Evolutionary conservation across 495 filamentous ascomycete species (phyloP).

Genomic region (Xeromyces bisporus): DNA sequence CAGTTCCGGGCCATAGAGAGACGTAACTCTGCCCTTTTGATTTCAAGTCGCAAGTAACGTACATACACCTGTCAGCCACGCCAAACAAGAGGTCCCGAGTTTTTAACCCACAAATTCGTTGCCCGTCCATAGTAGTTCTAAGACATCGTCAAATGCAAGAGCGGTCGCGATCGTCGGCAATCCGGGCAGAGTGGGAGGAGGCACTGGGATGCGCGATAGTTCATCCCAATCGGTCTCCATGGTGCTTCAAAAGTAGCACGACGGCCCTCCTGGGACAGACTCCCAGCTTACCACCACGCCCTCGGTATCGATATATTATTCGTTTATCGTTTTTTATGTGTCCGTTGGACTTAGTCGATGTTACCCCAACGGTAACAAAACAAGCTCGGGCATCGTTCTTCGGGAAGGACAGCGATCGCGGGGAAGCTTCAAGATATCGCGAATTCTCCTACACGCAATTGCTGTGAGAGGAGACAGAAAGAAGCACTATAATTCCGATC

Average conservation of each 20-base stretch:
- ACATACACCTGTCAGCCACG: no score
- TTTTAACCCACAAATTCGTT: constrained; percentile 74
- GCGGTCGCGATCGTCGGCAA: constrained; percentile 50
- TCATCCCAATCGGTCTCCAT: constrained; percentile 40
- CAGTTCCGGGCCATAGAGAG: constrained; percentile 69
- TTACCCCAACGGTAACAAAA: constrained; percentile 17
- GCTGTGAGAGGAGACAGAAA: no score
- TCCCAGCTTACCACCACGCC: constrained; percentile 1
- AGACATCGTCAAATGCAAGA: constrained; percentile 68
- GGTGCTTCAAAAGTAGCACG: no score
- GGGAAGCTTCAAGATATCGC: constrained; percentile 17
- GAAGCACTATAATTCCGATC: no score
- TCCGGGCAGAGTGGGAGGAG: constrained; percentile 44
- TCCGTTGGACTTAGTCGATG: constrained; percentile 6
- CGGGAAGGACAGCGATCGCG: constrained; percentile 25
- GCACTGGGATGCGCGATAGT: constrained; percentile 54
- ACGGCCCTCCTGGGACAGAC: constrained; percentile 6
- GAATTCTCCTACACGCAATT: constrained; percentile 5
- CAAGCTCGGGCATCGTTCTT: constrained; percentile 21
- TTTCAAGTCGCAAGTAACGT: no score
- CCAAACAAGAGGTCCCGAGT: no score
- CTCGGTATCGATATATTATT: background rate
- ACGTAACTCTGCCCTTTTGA: constrained; percentile 59
- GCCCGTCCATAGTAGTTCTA: constrained; percentile 84
- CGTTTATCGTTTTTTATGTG: constrained; percentile 3